Conservation (phyloP, 257 asterid species). For the Rubia yunnanensis region DNA sequence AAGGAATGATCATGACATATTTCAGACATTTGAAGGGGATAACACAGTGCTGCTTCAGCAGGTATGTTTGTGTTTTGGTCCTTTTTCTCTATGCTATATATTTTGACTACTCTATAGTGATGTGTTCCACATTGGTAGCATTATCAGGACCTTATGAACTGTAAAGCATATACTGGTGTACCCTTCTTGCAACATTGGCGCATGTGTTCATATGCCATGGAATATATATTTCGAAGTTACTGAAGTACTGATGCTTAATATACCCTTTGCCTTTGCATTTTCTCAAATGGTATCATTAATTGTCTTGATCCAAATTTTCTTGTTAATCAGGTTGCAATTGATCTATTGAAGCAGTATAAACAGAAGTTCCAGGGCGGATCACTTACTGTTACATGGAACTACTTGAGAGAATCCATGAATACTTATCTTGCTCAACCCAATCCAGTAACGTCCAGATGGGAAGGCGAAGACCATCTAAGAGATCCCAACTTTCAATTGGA, state of each 20-base stretch:
- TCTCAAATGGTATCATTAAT: neutral
- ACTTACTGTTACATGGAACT: conserved; percentile 83
- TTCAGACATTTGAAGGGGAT: conserved; percentile 99
- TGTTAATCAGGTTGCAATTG: conserved; percentile 69
- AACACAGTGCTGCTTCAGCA: conserved; percentile 96
- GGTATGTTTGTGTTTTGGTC: conserved; percentile 32
- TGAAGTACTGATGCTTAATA: neutral
- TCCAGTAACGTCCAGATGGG: conserved; percentile 98
- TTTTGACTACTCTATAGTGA: neutral
- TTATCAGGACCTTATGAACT: neutral
- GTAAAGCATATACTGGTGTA: neutral
- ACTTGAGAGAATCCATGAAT: conserved; percentile 88
- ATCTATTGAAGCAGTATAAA: conserved; percentile 77
- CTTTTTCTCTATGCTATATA: neutral
- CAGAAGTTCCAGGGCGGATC: conserved; percentile 86
- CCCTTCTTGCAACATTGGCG: too few relatives aligned
- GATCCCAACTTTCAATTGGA: conserved; percentile 92
- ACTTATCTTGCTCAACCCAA: conserved; percentile 86
- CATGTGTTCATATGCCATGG: neutral
- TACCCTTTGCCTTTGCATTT: neutral
- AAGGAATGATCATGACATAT: conserved; percentile 96
- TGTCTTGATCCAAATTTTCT: conserved; percentile 1
- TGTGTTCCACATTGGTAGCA: neutral
- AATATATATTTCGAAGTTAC: neutral
- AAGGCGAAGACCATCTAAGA: conserved; percentile 81